A percentile compares a stretch with the other conserved stretches of the same genome.
These are phyloP conservation scores for Pythium rishiriense DNA, from an alignment of 352 stramenopile species.

Conservation along the genomic window DNA sequence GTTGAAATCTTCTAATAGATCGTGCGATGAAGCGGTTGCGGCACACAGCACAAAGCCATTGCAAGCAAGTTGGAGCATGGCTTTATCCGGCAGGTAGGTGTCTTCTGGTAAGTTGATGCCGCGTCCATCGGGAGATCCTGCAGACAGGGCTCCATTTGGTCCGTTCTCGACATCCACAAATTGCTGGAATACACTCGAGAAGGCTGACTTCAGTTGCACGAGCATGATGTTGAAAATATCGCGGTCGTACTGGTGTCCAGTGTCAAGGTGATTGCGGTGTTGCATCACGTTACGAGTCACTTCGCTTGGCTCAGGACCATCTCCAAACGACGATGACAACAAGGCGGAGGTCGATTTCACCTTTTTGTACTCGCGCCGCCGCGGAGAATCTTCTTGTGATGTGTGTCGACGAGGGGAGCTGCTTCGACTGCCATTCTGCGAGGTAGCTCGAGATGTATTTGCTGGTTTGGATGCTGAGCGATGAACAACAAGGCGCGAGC, in stretches of 20 bases:
- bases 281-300: not conserved
- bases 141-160: constrained; percentile 32
- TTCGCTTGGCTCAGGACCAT: not conserved
- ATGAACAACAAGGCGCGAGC: constrained; percentile 62
- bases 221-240: constrained; percentile 74
- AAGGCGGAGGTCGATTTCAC: constrained; percentile 13
- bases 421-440: constrained; percentile 16
- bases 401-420: constrained; percentile 17
- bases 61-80: constrained; percentile 69
- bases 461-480: not conserved
- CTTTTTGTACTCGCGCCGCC: constrained; percentile 9
- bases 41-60: constrained; percentile 74
- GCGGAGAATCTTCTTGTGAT: constrained; percentile 8
- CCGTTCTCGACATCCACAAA: constrained; percentile 62
- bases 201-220: constrained; percentile 48
- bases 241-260: constrained; percentile 58
- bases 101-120: constrained; percentile 21
- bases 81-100: constrained; percentile 70
- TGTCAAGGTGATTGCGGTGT: constrained; percentile 1
- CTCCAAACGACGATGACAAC: not conserved
- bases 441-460: not conserved
- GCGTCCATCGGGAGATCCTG: constrained; percentile 14
- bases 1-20: constrained; percentile 60
- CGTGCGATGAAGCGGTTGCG: constrained; percentile 55
- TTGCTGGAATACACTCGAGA: constrained; percentile 73